Conservation (phyloP, 2,329 filamentous ascomycete genomes). For the Dothistroma pini region DNA sequence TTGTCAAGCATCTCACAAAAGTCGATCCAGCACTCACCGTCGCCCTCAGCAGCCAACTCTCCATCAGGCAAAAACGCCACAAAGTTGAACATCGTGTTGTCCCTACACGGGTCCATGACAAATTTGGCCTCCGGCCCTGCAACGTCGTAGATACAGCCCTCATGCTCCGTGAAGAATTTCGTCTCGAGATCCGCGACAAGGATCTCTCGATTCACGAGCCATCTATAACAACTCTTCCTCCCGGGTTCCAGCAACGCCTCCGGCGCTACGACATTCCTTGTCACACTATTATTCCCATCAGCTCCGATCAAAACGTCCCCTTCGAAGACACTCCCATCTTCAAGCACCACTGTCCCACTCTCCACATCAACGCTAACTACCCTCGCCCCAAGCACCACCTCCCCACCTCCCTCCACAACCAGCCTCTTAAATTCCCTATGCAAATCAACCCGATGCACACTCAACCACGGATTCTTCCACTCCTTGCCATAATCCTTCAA, state of each 20-base stretch:
- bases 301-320: slow-evolving; percentile 33
- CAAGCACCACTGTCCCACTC: slow-evolving; percentile 23
- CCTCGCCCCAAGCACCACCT: slow-evolving; percentile 23
- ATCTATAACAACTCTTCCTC: slow-evolving; percentile 57
- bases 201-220: slow-evolving; percentile 50
- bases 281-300: slow-evolving; percentile 27
- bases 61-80: slow-evolving; percentile 25
- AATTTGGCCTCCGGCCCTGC: slow-evolving; percentile 43
- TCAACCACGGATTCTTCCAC: slow-evolving; percentile 40
- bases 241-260: slow-evolving; percentile 23
- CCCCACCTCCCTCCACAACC: slow-evolving; percentile 16
- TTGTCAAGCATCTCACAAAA: too few relatives aligned
- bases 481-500: not conserved
- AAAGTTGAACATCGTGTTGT: slow-evolving; percentile 48
- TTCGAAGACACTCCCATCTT: slow-evolving; percentile 24
- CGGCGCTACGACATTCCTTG: slow-evolving; percentile 4
- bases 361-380: slow-evolving; percentile 24
- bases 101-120: slow-evolving; percentile 46
- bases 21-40: not conserved
- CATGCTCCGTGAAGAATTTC: slow-evolving; percentile 29
- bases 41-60: slow-evolving; percentile 1
- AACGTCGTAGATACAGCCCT: slow-evolving; percentile 39
- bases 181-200: slow-evolving; percentile 36
- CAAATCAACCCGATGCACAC: slow-evolving; percentile 30
- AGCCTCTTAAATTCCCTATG: slow-evolving; percentile 28